Evolutionary conservation across 768 basidiomycete species (phyloP), one percentile per base, ranked within the genome.

Genomic region (Hygrocybe coccinea): DNA sequence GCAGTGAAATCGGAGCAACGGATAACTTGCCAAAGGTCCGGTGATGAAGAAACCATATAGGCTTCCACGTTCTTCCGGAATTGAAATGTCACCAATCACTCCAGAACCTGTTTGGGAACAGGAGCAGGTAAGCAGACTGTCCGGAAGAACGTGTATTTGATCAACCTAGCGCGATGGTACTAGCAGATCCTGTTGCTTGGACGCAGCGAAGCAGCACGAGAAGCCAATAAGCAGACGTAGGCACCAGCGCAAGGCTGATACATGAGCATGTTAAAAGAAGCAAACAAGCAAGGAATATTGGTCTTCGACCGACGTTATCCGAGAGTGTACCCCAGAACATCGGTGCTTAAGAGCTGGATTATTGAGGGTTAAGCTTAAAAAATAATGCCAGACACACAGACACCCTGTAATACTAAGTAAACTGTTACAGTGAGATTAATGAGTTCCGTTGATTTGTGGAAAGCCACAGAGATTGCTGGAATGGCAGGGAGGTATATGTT

Each of bases 401-500:
- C 62, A 8, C 81, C 85, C 67, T 86, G 85, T 47, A 86, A 72
- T 19, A 86, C 69, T 72, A 91, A 83, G 65, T 89, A 89, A 62
- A 87, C 78, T 0, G 87, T 89, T 9, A 91, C 85, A 7, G 89
- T 89, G 39, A 93, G 66, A 65, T 91, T 91, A 38, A 92, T 90
- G 9, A 84, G 73, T 61, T 89, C 87, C 8, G 77, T 77, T 0
- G 84, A 81, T 54, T 82, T 81, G 61, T 84, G 65, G 63, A 94
- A 89, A 3, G 72, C 85, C 17, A 57, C 58, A 1, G 84, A 76
- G 21, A 93, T 70, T 0, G 79, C 75, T 1, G 90, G 91, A 38
- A 94, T 85, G 11, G 84, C 88, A 5, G 89, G 89, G 46, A 89
- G 81, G 65, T 90, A 91, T 55, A 91, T 86, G 55, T 84, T 89